Percentiles rank a stretch among this genome's conserved stretches.
Conservation (phyloP, 495 filamentous ascomycete genomes). For the Monascus purpureus region DNA sequence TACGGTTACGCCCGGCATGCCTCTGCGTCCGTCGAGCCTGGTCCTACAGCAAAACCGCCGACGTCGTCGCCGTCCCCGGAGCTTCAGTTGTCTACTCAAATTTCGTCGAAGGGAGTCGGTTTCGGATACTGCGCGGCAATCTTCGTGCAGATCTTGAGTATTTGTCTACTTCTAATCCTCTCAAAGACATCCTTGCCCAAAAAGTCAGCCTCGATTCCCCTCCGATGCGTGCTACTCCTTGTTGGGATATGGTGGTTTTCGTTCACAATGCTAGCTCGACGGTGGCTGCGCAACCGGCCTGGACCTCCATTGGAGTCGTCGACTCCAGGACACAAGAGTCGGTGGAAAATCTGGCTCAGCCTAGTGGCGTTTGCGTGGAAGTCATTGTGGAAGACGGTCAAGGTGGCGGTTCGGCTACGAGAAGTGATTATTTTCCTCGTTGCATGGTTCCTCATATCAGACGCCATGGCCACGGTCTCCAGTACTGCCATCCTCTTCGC, state of each 20-base stretch:
- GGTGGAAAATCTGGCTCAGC: slow-evolving; percentile 21
- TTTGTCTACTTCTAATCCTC: slow-evolving; percentile 50
- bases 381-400: slow-evolving; percentile 62
- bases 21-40: slow-evolving; percentile 4
- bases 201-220: slow-evolving; percentile 26
- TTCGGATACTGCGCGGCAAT: slow-evolving; percentile 68
- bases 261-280: slow-evolving; percentile 69
- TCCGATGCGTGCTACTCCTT: slow-evolving; percentile 62
- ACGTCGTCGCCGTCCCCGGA: slow-evolving; percentile 38
- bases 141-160: slow-evolving; percentile 60
- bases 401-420: slow-evolving; percentile 55
- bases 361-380: slow-evolving; percentile 70
- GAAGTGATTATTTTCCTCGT: slow-evolving; percentile 72
- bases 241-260: slow-evolving; percentile 82
- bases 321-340: slow-evolving; percentile 4
- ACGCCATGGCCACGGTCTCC: slow-evolving; percentile 79
- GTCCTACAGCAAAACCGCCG: not conserved
- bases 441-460: slow-evolving; percentile 81
- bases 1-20: slow-evolving; percentile 5
- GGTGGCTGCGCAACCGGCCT: slow-evolving; percentile 71
- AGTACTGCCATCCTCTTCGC: slow-evolving; percentile 88
- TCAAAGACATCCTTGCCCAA: slow-evolving; percentile 43
- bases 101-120: slow-evolving; percentile 69
- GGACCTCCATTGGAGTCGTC: slow-evolving; percentile 50
- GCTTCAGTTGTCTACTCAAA: slow-evolving; percentile 59